Base-by-base conservation (phyloP, 1,284 basidiomycete genomes). In the Malassezia psittaci region DNA sequence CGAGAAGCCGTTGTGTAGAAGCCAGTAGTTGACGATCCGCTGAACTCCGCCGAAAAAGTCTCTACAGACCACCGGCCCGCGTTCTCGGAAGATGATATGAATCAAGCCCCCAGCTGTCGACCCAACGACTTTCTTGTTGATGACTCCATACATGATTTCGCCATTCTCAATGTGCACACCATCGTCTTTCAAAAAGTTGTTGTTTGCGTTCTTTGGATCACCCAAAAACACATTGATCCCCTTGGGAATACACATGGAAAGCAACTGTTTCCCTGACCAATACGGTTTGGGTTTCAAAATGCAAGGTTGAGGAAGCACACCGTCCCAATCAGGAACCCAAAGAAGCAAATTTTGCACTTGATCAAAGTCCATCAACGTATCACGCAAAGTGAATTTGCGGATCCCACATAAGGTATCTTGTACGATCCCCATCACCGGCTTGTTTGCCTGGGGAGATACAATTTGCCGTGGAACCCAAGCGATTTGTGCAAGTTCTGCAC, bases 401-500 rank as follows among this genome's bases (percentile, higher is more conserved):
- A 98, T 84, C 75, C 94, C 93, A 72, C 91, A 96, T 0, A 98
- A 84, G 0, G 93, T 98, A 75, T 99, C 94, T 76, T 99, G 94
- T 33, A 99, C 94, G 65, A 98, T 98, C 60, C 90, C 94, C 94
- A 98, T 98, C 68, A 98, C 94, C 6, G 94, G 94, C 78, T 96
- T 96, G 80, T 98, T 98, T 50, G 91, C 93, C 81, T 98, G 94
- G 0, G 94, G 94, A 10, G 93, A 96, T 62, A 98, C 90, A 68
- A 98, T 99, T 86, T 98, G 89, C 60, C 88, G 83, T 5, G 93
- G 88, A n/a, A 99, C 94, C 91, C 93, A 98, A 41, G 93, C 91
- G 62, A 99, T 93, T 77, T 98, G 91, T 70, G 87, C 87, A 35
- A 98, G 81, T 77, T 99, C 94, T 0, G 94, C 93, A 54, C 93